Base-by-base conservation (phyloP, 148 eudicot genomes). In the Chenopodium formosanum region DNA sequence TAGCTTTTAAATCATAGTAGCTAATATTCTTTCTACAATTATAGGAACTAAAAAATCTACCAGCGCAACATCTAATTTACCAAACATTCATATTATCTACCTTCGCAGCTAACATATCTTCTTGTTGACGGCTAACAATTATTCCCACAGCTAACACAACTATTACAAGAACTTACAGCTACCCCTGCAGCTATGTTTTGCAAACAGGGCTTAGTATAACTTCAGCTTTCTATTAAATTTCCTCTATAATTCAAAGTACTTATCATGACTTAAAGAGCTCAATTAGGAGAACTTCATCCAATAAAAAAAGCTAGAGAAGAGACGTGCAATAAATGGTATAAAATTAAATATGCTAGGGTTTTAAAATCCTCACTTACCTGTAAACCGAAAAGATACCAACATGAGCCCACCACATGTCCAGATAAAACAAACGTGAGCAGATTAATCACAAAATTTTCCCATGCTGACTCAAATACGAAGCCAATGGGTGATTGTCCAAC, bases 341-440 rank as follows among this genome's bases (percentile, higher is more conserved):
- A 64, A 32, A 50, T 29, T 17, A 74, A 31, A 14, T 0, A 17
- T 47, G 48, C 68, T 22, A 72, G 29, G 22, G 37, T 7, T 6
- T 6, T 4, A 53, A 9, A 53, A 31, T 4, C 74, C 46, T 58
- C 16, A 72, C 80, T 63, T 68, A 94, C 98, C 94, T 91, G 94
- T 79, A 94, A 82, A 40, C 96, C 98, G 31, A 94, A 88, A 74
- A 92, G 95, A 84, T 94, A 94, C 97, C 97, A 93, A 82, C 88
- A 86, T 50, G 97, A 90, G 69, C 97, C 97, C 47, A 93, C 92
- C 53, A 91, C 88, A 83, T 94, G 97, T 67, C 97, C 92, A 70
- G 91, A 82, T 81, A 94, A 83, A 73, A 94, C 81, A 85, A 90
- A 94, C 0, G 90, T 90, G 75, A 94, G 93, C 82, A 94, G 92